Conservation (phyloP, 345 rosid species). For the Heritiera fomes region DNA sequence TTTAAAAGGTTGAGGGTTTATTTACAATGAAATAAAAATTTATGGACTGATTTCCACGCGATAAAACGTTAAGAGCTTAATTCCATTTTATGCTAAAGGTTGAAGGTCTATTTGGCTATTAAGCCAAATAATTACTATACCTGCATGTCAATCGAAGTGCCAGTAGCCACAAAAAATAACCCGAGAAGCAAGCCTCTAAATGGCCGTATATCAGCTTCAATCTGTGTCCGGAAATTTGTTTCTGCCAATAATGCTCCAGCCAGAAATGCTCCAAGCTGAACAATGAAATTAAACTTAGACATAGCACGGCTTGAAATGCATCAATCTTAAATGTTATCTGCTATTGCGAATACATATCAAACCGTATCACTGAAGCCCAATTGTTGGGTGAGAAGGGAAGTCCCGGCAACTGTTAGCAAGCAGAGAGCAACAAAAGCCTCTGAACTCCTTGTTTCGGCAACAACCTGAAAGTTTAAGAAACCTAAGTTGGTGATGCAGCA, state of each 20-base stretch:
- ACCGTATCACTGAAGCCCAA: slow-evolving; percentile 99
- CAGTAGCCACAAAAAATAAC: slow-evolving; percentile 92
- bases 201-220: slow-evolving; percentile 98
- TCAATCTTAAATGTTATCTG: slow-evolving; percentile 12
- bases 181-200: slow-evolving; percentile 96
- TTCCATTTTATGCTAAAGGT: no score
- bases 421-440: slow-evolving; percentile 97
- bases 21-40: no score
- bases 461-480: slow-evolving; percentile 59
- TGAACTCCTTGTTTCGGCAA: slow-evolving; percentile 94
- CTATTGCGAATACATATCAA: slow-evolving; percentile 24
- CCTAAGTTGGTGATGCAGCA: slow-evolving; percentile 31
- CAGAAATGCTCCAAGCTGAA: slow-evolving; percentile 97
- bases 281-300: slow-evolving; percentile 18
- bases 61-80: no score
- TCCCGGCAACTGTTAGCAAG: slow-evolving; percentile 90
- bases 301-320: slow-evolving; percentile 18
- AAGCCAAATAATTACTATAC: slow-evolving; percentile 32
- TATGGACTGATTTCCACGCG: no score
- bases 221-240: slow-evolving; percentile 94
- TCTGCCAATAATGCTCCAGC: slow-evolving; percentile 96
- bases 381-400: slow-evolving; percentile 84
- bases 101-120: no score
- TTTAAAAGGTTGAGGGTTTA: no score
- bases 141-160: slow-evolving; percentile 94